phyloP scores from a whole-genome alignment of 1,284 basidiomycete genomes.

The Lignosus rhinocerotis region DNA sequence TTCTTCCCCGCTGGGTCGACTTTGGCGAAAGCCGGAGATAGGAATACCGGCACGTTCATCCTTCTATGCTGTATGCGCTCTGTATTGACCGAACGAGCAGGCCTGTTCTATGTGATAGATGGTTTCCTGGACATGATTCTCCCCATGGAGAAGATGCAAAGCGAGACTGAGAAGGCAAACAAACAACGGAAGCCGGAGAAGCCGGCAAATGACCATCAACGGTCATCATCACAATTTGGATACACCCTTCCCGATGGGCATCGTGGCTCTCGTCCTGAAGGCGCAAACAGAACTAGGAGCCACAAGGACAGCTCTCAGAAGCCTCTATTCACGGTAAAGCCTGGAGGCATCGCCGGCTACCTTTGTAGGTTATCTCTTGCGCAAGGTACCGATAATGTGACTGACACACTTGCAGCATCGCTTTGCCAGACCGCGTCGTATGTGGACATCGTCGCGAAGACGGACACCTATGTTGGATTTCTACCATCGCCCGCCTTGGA shows the following conservation, averaged over 20 bases:
- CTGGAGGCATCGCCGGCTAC: constrained; percentile 98
- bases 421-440: constrained; percentile 92
- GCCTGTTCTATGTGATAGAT: constrained; percentile 97
- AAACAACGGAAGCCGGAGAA: constrained; percentile 20
- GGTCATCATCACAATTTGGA: constrained; percentile 11
- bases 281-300: neutral
- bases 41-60: constrained; percentile 67
- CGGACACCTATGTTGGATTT: constrained; percentile 96
- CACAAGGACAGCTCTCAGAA: constrained; percentile 39
- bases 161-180: constrained; percentile 6
- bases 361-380: constrained; percentile 54
- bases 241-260: constrained; percentile 1
- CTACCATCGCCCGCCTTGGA: constrained; percentile 89
- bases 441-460: constrained; percentile 96
- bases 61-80: neutral
- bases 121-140: constrained; percentile 93
- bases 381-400: too few species aligned
- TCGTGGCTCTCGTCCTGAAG: constrained; percentile 5
- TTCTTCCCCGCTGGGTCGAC: constrained; percentile 89
- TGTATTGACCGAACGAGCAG: constrained; percentile 37
- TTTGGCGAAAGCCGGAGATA: constrained; percentile 89
- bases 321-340: constrained; percentile 90
- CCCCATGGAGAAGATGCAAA: constrained; percentile 47
- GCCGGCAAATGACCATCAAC: constrained; percentile 7
- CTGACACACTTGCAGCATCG: constrained; percentile 57